Evolutionary conservation across 805 yeast genomes (phyloP).

Genomic region (Saccharomycopsis fodiens): DNA sequence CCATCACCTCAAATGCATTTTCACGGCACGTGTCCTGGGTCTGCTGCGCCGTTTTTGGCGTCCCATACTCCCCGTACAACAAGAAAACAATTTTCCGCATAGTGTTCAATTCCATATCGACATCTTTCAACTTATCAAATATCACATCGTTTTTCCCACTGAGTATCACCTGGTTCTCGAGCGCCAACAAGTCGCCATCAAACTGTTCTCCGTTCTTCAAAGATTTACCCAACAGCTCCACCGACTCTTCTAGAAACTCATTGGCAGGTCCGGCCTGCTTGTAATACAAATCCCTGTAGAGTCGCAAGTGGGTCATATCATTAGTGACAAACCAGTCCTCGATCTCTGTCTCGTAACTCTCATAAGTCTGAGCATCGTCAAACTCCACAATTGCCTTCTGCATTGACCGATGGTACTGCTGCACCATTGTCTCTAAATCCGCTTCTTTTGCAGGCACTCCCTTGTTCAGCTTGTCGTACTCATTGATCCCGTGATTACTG

Average conservation of each 20-base stretch:
- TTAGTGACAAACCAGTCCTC: slow-evolving; percentile 32
- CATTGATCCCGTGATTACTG: slow-evolving; percentile 17
- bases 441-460: slow-evolving; percentile 10
- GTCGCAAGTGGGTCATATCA: slow-evolving; percentile 24
- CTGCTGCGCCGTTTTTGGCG: not conserved
- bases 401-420: slow-evolving; percentile 9
- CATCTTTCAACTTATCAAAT: slow-evolving; percentile 7
- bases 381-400: slow-evolving; percentile 16
- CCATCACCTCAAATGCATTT: slow-evolving; percentile 1
- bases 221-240: not conserved
- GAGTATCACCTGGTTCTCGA: slow-evolving; percentile 9
- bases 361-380: slow-evolving; percentile 8
- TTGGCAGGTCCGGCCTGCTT: not conserved
- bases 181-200: slow-evolving; percentile 8
- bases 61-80: slow-evolving; percentile 17
- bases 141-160: slow-evolving; percentile 17
- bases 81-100: slow-evolving; percentile 16
- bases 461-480: slow-evolving; percentile 4
- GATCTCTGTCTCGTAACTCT: slow-evolving; percentile 17
- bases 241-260: not conserved
- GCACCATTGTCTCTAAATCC: slow-evolving; percentile 4
- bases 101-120: slow-evolving; percentile 11
- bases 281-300: slow-evolving; percentile 10
- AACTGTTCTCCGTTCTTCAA: slow-evolving; percentile 6
- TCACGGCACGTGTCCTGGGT: slow-evolving; percentile 9